These are phyloP conservation scores for Aspergillus fumigatiaffinis DNA, from an alignment of 2,329 filamentous ascomycete species.

Conservation along the genomic window DNA sequence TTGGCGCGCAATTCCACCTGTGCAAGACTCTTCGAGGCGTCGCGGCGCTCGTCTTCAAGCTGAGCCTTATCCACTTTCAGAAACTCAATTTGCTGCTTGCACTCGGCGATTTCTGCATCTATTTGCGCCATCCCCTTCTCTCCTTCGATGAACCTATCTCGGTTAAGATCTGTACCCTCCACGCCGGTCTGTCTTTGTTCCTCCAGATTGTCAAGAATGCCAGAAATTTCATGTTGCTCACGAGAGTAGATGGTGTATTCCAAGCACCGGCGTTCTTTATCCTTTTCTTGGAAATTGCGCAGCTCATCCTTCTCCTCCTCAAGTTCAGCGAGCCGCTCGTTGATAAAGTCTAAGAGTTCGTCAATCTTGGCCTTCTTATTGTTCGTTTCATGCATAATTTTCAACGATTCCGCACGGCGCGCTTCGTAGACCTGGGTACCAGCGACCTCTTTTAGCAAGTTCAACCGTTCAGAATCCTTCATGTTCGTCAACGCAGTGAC, in stretches of 20 bases:
- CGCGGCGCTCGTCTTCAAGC: slow-evolving; percentile 83
- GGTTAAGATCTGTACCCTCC: slow-evolving; percentile 77
- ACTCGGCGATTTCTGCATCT: slow-evolving; percentile 72
- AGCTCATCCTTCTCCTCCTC: slow-evolving; percentile 98
- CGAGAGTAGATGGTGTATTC: slow-evolving; percentile 93
- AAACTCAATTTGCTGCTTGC: slow-evolving; percentile 79
- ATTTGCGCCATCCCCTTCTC: slow-evolving; percentile 75
- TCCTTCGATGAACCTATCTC: slow-evolving; percentile 69
- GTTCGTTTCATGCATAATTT: slow-evolving; percentile 95
- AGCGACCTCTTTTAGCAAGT: slow-evolving; percentile 93
- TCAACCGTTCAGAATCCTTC: slow-evolving; percentile 90
- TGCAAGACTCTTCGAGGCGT: slow-evolving; percentile 72
- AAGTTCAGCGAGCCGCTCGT: slow-evolving; percentile 79
- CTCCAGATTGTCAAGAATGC: slow-evolving; percentile 77
- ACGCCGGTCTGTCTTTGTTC: slow-evolving; percentile 75
- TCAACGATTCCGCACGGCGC: slow-evolving; percentile 82
- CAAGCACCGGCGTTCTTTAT: slow-evolving; percentile 83
- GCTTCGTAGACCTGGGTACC: slow-evolving; percentile 97
- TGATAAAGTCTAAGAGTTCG: slow-evolving; percentile 85
- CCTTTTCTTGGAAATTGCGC: slow-evolving; percentile 89
- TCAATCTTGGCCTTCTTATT: slow-evolving; percentile 95
- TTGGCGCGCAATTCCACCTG: slow-evolving; percentile 84
- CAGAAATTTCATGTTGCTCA: slow-evolving; percentile 75
- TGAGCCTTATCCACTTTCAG: slow-evolving; percentile 80
- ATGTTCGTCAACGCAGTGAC: slow-evolving; percentile 97